Evolutionary conservation across 306 rosid genomes (phyloP).

Genomic region (Arachis hypogaea): DNA sequence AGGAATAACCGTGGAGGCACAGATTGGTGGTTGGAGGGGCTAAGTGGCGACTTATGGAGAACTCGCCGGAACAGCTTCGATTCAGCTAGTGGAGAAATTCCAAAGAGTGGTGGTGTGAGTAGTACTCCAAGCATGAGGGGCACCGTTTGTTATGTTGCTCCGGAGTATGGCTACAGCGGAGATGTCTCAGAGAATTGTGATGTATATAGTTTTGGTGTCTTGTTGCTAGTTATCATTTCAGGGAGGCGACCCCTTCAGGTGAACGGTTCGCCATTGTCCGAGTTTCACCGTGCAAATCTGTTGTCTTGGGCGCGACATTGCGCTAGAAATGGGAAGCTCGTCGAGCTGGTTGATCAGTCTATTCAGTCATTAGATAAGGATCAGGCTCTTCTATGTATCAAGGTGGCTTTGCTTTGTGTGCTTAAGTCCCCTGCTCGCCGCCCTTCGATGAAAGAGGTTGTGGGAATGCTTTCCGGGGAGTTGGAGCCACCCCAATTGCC

Average conservation of each 20-base stretch:
- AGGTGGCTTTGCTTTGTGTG: slow-evolving; percentile 79
- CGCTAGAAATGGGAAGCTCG: slow-evolving; percentile 80
- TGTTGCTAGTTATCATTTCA: slow-evolving; percentile 75
- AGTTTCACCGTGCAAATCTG: slow-evolving; percentile 85
- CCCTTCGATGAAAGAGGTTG: slow-evolving; percentile 86
- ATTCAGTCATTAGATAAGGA: slow-evolving; percentile 61
- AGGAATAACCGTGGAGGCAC: slow-evolving; percentile 59
- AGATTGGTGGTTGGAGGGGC: slow-evolving; percentile 91
- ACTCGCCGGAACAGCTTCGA: slow-evolving; percentile 65
- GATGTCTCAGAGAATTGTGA: slow-evolving; percentile 87
- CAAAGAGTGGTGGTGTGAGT: slow-evolving; percentile 86
- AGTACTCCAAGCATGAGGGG: slow-evolving; percentile 98
- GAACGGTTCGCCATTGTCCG: slow-evolving; percentile 74
- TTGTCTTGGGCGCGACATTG: slow-evolving; percentile 91
- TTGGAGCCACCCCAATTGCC: slow-evolving; percentile 76
- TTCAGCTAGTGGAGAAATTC: slow-evolving; percentile 77
- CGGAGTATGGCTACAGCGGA: slow-evolving; percentile 80
- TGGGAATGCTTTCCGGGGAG: slow-evolving; percentile 76
- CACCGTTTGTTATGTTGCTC: slow-evolving; percentile 92
- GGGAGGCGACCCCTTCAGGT: slow-evolving; percentile 97
- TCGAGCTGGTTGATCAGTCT: slow-evolving; percentile 80
- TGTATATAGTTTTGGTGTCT: slow-evolving; percentile 87
- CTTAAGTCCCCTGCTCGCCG: slow-evolving; percentile 76
- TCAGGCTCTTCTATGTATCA: slow-evolving; percentile 83
- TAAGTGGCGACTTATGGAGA: slow-evolving; percentile 66